Conservation (phyloP, 2,329 filamentous ascomycete species). For the Seiridium unicorne region DNA sequence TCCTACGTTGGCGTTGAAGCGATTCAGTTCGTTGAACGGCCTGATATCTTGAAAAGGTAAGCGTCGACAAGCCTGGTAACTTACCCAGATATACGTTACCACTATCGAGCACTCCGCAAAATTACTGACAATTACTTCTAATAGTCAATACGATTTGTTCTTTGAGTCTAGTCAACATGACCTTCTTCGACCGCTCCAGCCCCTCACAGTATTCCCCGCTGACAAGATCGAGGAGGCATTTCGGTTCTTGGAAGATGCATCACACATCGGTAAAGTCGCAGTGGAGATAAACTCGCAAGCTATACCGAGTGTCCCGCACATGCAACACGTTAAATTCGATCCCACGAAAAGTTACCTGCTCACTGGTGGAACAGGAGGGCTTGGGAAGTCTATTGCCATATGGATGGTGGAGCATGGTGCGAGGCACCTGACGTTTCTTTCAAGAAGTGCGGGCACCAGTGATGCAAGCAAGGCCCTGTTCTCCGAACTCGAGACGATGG, state of each 20-base stretch:
- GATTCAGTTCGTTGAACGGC: neutral
- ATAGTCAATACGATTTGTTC: neutral
- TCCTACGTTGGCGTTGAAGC: neutral
- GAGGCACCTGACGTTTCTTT: slow-evolving; percentile 14
- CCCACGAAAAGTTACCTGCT: slow-evolving; percentile 13
- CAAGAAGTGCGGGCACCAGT: slow-evolving; percentile 1
- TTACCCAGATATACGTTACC: no score
- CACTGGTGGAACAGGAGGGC: slow-evolving; percentile 18
- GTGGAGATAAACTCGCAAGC: neutral
- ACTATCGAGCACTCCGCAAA: no score
- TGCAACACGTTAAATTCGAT: neutral
- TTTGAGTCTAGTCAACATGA: neutral
- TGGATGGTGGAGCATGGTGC: slow-evolving; percentile 19
- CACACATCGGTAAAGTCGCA: slow-evolving; percentile 34
- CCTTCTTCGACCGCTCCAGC: neutral
- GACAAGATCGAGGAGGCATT: slow-evolving; percentile 28
- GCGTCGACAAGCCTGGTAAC: no score
- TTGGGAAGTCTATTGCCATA: slow-evolving; percentile 12
- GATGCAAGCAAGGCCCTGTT: slow-evolving; percentile 6
- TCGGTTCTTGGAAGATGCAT: slow-evolving; percentile 31
- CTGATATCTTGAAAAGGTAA: neutral
- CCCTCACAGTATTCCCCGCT: slow-evolving; percentile 17
- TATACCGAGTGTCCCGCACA: neutral
- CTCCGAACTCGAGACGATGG: slow-evolving; percentile 13
- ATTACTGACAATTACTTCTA: neutral